Base-by-base conservation (phyloP, 768 basidiomycete genomes). In the Amanita thiersii region DNA sequence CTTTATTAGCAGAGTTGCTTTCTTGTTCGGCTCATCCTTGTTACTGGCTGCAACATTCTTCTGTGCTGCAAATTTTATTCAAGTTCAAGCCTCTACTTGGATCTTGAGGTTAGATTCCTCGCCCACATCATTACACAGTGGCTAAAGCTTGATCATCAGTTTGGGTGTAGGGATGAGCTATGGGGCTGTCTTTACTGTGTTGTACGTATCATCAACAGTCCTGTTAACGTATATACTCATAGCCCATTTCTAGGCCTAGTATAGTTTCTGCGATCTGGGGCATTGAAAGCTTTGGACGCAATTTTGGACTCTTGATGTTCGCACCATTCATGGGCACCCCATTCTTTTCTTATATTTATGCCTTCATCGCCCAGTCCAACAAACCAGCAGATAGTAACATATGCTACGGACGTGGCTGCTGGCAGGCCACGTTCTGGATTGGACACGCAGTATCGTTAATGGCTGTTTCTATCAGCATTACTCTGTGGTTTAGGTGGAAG, bases 341-440 rank as follows among this genome's bases (percentile, higher is more conserved):
- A 1, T 25, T 77, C 0, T 88, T 87, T 56, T 86, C 87, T 2
- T 88, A 85, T 56, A 54, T 89, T 0, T 90, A 87, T 46, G 87
- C 87, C 10, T 76, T 80, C 49, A 53, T 86, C 35, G 72, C 81
- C 4, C 70, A 69, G 3, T 59, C 68, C 2, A 73, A 77, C 45
- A 64, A 72, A 6, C 32, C 55, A 3, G 61, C 55, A n/a, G 64
- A 56, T 17, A 20, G 26, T n/a, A 58, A 49, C 18, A 57, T 77
- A 2, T 88, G 86, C 50, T 52, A 55, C 31, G 86, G 87, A 3
- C 52, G 62, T 4, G 42, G 54, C 26, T 90, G 87, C 48, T 89
- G 83, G 84, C 56, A 57, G 40, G 46, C 66, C 21, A 89, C 87
- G 3, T 87, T 89, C 50, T 64, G 65, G 56, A 56, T 81, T 37